Base-by-base conservation (phyloP, 176 grass and related monocot genomes). In the Panicum miliaceum region DNA sequence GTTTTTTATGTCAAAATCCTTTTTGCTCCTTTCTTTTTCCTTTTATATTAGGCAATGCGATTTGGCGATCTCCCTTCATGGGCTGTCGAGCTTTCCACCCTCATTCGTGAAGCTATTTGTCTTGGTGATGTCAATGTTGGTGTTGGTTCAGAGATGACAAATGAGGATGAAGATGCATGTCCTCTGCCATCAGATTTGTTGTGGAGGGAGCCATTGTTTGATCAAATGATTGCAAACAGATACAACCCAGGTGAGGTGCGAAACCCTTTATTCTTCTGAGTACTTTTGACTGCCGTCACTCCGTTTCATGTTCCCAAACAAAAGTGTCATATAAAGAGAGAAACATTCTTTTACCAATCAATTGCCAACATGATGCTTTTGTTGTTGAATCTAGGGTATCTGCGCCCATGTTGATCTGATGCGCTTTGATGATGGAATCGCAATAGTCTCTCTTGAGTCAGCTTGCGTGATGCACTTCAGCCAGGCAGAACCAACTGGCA, bases 221-320 rank as follows among this genome's bases (percentile, higher is more conserved):
- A 98, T 66, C 96, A 98, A 80, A 68, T 98, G 81, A 98, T 95
- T 75, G 91, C 85, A 58, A 98, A 95, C 48, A 89, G 87, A 70
- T 98, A 98, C 80, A 64, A 84, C 61, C 93, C 93, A 93, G 96
- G 96, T 92, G 96, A 98, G 92, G 96, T 98, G 82, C 18, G 89
- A 10, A 86, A 84, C 43, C 66, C 20, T 73, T 68, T 84, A n/a
- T 87, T 46, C 74, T 85, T 78, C 77, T 71, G 37, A 68, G 71
- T 58, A 82, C n/a, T 51, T 20, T 22, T 20, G 18, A 67, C 0
- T 41, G 37, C 1, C 3, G 4, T 54, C 80, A 7, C 11, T 72
- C 15, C 20, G 34, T 8, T 60, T 68, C 43, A 61, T 40, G 38
- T 46, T 56, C 14, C 29, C 37, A 86, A 75, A 80, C 8, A 54